Percentiles rank a stretch among this genome's conserved stretches.
Conservation (phyloP, 805 yeast species). For the Yamadazyma insecticola region DNA sequence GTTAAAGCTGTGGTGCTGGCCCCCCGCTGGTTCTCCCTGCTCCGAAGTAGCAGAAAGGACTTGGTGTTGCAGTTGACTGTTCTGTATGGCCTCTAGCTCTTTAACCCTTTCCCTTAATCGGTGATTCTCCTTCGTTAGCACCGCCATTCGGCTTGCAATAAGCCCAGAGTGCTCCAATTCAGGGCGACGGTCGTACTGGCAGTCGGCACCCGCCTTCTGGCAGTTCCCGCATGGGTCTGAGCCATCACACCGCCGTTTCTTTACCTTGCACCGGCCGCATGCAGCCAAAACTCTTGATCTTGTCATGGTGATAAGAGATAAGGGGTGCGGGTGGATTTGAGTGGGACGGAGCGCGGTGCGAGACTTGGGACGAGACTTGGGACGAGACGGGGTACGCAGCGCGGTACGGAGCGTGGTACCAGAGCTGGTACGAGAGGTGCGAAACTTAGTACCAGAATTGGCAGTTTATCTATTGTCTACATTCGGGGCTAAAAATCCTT, state of each 20-base stretch:
- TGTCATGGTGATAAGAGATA: too few species aligned
- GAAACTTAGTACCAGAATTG: too few species aligned
- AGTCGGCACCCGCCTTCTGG: neutral
- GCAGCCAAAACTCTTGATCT: constrained; percentile 5
- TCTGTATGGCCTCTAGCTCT: neutral
- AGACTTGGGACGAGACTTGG: too few species aligned
- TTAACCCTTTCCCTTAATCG: neutral
- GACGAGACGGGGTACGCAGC: neutral
- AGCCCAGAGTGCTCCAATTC: neutral
- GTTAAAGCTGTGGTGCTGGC: too few species aligned
- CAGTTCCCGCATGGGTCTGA: constrained; percentile 4
- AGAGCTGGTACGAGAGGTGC: too few species aligned
- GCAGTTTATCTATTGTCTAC: neutral
- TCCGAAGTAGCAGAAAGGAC: too few species aligned
- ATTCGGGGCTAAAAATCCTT: constrained; percentile 1
- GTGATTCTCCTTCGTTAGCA: neutral
- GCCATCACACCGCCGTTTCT: constrained; percentile 11
- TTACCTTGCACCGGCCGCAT: constrained; percentile 9
- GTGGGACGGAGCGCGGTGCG: too few species aligned
- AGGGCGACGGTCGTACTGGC: neutral
- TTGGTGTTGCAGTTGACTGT: too few species aligned
- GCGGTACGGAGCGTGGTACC: too few species aligned
- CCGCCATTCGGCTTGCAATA: neutral
- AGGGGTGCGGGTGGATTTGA: too few species aligned
- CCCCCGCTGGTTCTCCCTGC: too few species aligned